These are phyloP conservation scores for Neckera pumila DNA, from an alignment of 225 moss, liverwort and hornwort species.

Conservation along the genomic window DNA sequence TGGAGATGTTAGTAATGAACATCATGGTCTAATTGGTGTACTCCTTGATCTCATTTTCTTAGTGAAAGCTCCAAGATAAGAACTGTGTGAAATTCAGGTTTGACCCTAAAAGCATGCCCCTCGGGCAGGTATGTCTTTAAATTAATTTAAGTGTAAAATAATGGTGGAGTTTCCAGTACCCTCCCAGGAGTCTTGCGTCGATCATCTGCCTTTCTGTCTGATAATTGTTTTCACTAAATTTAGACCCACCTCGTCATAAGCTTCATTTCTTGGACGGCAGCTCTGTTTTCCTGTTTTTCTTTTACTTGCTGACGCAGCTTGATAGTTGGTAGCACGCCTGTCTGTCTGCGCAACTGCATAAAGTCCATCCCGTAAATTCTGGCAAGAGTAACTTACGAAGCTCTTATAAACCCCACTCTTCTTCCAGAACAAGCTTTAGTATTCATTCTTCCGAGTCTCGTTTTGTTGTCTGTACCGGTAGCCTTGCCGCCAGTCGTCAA, in stretches of 20 bases:
- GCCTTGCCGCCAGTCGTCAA: neutral
- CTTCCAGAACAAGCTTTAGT: conserved; percentile 3
- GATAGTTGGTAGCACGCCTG: neutral
- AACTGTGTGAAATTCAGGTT: neutral
- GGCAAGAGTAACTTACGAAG: neutral
- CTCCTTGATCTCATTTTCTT: neutral
- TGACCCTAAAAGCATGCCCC: neutral
- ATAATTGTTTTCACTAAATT: neutral
- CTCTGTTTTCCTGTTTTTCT: neutral
- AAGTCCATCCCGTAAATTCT: neutral
- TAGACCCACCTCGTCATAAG: neutral
- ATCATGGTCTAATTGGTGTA: neutral
- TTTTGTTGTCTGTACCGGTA: neutral
- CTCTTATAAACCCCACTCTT: neutral
- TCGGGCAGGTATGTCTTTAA: neutral
- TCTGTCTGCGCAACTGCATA: neutral
- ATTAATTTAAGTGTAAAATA: neutral
- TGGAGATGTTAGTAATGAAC: neutral
- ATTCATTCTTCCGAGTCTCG: neutral
- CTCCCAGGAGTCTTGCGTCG: neutral
- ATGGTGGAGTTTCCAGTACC: neutral
- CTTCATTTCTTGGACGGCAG: neutral
- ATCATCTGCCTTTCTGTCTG: neutral
- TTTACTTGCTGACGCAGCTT: conserved; percentile 4
- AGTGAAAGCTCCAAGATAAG: neutral